These are phyloP conservation scores for Coprinellus aureogranulatus DNA, from an alignment of 768 basidiomycete species.

Conservation along the genomic window DNA sequence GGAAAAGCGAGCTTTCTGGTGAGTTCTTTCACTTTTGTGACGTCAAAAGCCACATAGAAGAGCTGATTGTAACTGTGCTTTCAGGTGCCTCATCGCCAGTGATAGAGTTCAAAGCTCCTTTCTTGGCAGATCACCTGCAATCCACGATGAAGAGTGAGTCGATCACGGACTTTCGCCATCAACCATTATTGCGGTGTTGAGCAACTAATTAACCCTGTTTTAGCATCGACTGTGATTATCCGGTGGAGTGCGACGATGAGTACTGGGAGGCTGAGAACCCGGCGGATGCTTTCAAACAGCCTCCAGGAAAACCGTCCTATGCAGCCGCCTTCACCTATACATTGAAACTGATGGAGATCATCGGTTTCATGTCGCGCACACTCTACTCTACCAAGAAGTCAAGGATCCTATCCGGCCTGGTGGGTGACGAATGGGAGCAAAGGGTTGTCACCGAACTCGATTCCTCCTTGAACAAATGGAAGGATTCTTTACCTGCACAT, in stretches of 20 bases:
- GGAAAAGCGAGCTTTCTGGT: slow-evolving; percentile 62
- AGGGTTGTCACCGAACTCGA: slow-evolving; percentile 60
- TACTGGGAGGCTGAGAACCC: slow-evolving; percentile 44
- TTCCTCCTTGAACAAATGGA: slow-evolving; percentile 60
- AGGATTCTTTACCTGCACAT: slow-evolving; percentile 56
- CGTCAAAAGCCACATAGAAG: background rate
- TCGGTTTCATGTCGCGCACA: slow-evolving; percentile 59
- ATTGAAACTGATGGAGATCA: slow-evolving; percentile 61
- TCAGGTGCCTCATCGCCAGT: slow-evolving; percentile 29
- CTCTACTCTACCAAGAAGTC: slow-evolving; percentile 47
- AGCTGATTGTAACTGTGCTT: background rate
- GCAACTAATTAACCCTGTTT: background rate
- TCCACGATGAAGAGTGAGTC: slow-evolving; percentile 71
- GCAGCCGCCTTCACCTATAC: slow-evolving; percentile 52
- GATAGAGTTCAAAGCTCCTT: slow-evolving; percentile 41
- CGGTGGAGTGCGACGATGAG: slow-evolving; percentile 56
- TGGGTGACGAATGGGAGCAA: slow-evolving; percentile 58
- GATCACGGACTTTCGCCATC: background rate
- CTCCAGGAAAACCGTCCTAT: slow-evolving; percentile 52
- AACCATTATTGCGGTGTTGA: background rate
- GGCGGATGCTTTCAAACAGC: slow-evolving; percentile 57
- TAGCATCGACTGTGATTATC: slow-evolving; percentile 66
- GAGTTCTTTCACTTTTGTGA: background rate
- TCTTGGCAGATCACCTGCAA: slow-evolving; percentile 63
- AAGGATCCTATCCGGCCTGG: slow-evolving; percentile 33